Percentiles rank a stretch among this genome's conserved stretches.
Conservation (phyloP, 2,329 filamentous ascomycete species). For the Fusarium setosum region DNA sequence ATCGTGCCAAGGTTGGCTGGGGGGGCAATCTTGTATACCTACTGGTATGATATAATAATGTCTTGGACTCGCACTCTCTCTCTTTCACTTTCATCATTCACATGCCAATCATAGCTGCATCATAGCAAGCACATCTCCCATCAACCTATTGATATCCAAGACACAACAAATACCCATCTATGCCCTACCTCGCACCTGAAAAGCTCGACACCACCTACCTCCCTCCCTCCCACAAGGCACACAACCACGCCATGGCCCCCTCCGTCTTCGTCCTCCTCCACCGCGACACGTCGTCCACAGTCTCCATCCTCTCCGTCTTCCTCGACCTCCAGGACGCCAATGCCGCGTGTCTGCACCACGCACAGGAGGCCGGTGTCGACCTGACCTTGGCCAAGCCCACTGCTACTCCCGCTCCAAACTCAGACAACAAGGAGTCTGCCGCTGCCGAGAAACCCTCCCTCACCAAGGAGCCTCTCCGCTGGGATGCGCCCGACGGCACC, state of each 20-base stretch:
- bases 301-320: conserved; percentile 47
- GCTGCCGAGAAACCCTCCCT: conserved; percentile 15
- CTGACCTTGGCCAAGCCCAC: conserved; percentile 26
- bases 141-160: background rate
- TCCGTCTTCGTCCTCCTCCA: conserved; percentile 50
- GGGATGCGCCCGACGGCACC: conserved; percentile 50
- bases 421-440: conserved; percentile 12
- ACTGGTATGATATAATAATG: conserved; percentile 39
- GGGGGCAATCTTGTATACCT: background rate
- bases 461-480: conserved; percentile 45
- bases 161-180: background rate
- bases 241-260: conserved; percentile 35
- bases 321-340: conserved; percentile 51
- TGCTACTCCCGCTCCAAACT: background rate
- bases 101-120: background rate
- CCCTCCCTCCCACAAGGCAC: conserved; percentile 5
- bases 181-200: conserved; percentile 15
- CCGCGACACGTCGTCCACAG: conserved; percentile 40
- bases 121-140: background rate
- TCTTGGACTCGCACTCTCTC: conserved; percentile 9
- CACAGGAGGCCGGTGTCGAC: conserved; percentile 42
- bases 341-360: conserved; percentile 45
- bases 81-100: conserved; percentile 9
- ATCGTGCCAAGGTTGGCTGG: conserved; percentile 30
- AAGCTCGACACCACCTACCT: conserved; percentile 15